Percentiles rank a stretch among this genome's conserved stretches.
These are phyloP conservation scores for Fonsecaea nubica DNA, from an alignment of 2,329 filamentous ascomycete species.

Conservation along the genomic window DNA sequence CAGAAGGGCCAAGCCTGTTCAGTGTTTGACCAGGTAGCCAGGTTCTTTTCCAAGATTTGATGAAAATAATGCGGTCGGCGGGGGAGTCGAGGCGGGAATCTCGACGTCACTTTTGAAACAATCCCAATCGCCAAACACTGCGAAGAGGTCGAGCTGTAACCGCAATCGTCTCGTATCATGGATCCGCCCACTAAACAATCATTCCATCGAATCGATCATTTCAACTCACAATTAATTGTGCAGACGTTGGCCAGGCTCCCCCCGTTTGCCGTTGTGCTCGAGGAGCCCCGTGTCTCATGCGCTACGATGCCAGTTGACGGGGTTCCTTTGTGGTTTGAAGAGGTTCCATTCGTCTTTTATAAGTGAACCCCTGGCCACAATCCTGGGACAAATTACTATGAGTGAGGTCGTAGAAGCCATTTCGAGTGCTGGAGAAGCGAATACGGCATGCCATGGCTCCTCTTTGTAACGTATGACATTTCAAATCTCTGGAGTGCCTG, in stretches of 20 bases:
- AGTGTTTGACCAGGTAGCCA: neutral
- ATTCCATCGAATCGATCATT: neutral
- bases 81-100: conserved; percentile 2
- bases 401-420: neutral
- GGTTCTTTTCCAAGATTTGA: conserved; percentile 1
- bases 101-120: conserved; percentile 22
- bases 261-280: neutral
- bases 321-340: neutral
- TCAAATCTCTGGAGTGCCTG: neutral
- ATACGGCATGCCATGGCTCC: neutral
- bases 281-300: neutral
- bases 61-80: neutral
- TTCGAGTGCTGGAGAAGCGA: neutral
- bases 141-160: neutral
- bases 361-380: neutral
- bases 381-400: neutral
- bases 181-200: neutral
- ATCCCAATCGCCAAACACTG: conserved; percentile 17
- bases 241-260: neutral
- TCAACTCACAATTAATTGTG: neutral
- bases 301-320: neutral
- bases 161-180: neutral
- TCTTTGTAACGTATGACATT: conserved; percentile 8
- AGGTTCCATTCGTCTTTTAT: neutral
- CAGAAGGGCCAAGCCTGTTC: neutral